phyloP scores from a whole-genome alignment of 768 basidiomycete genomes.

The Tricholoma sp. region DNA sequence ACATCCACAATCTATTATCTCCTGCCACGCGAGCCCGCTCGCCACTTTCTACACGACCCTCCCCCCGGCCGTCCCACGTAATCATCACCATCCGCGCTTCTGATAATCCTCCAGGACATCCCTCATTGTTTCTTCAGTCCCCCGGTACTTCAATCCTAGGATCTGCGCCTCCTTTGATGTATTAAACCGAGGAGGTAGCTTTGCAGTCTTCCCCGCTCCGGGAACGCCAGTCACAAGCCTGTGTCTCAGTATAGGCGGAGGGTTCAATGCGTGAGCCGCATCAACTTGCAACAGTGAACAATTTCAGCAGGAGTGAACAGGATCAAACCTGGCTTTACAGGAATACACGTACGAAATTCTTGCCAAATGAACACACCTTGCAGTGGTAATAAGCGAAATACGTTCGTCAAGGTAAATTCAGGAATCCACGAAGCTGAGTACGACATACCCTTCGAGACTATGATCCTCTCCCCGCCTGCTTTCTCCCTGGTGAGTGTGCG shows the following conservation, averaged over 20 bases:
- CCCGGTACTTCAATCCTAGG: background rate
- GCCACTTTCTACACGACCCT: background rate
- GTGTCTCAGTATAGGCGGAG: background rate
- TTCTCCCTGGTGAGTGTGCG: constrained; percentile 44
- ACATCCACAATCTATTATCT: background rate
- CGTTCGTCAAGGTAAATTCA: background rate
- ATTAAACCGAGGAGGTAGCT: background rate
- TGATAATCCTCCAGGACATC: background rate
- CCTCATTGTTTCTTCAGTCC: background rate
- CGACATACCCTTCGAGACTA: constrained; percentile 28
- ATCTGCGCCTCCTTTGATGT: background rate
- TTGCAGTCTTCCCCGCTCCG: background rate
- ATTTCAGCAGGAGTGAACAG: background rate
- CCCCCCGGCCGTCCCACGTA: background rate
- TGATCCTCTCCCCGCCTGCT: constrained; percentile 54
- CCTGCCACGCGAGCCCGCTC: background rate
- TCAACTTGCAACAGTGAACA: background rate
- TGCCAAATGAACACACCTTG: background rate
- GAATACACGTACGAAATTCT: background rate
- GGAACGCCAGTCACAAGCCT: background rate
- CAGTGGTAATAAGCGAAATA: background rate
- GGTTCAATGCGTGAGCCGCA: background rate
- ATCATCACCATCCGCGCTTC: background rate
- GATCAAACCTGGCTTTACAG: background rate
- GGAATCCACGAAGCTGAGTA: background rate